Percentiles rank a stretch among this genome's conserved stretches.
phyloP scores from a whole-genome alignment of 805 yeast species.

The Zygosaccharomyces bailii region DNA sequence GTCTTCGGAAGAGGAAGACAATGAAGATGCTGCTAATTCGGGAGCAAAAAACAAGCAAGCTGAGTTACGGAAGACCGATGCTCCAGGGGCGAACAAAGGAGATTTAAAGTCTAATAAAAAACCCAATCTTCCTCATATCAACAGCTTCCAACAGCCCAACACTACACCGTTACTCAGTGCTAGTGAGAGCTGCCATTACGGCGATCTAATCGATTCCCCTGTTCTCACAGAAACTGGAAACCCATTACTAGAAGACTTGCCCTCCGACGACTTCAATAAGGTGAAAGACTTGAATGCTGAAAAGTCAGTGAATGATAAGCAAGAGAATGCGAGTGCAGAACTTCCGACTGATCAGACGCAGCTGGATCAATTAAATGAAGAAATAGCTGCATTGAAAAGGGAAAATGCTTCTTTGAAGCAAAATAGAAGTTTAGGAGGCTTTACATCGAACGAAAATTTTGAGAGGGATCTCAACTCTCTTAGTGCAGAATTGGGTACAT shows the following conservation, averaged over 20 bases:
- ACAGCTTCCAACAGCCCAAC: slow-evolving; percentile 2
- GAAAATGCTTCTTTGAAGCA: slow-evolving; percentile 12
- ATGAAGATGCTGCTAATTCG: neutral
- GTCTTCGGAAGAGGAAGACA: slow-evolving; percentile 74
- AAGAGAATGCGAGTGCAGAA: neutral
- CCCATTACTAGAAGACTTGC: neutral
- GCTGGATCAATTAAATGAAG: slow-evolving; percentile 21
- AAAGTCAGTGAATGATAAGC: neutral
- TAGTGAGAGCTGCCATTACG: slow-evolving; percentile 14
- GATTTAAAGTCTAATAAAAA: slow-evolving; percentile 5
- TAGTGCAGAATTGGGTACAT: slow-evolving; percentile 25
- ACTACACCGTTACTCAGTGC: slow-evolving; percentile 5
- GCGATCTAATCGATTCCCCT: slow-evolving; percentile 13
- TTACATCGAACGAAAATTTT: slow-evolving; percentile 17
- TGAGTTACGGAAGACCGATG: neutral
- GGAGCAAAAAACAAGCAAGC: neutral
- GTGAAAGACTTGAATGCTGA: neutral
- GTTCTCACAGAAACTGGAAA: slow-evolving; percentile 1
- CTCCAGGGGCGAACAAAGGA: slow-evolving; percentile 3
- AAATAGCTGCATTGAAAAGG: slow-evolving; percentile 11
- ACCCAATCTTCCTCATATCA: neutral
- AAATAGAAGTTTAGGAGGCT: slow-evolving; percentile 3
- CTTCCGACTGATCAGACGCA: neutral
- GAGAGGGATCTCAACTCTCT: slow-evolving; percentile 28
- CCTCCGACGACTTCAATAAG: neutral